Evolutionary conservation across 345 rosid genomes (phyloP).

Genomic region (Corchorus olitorius): DNA sequence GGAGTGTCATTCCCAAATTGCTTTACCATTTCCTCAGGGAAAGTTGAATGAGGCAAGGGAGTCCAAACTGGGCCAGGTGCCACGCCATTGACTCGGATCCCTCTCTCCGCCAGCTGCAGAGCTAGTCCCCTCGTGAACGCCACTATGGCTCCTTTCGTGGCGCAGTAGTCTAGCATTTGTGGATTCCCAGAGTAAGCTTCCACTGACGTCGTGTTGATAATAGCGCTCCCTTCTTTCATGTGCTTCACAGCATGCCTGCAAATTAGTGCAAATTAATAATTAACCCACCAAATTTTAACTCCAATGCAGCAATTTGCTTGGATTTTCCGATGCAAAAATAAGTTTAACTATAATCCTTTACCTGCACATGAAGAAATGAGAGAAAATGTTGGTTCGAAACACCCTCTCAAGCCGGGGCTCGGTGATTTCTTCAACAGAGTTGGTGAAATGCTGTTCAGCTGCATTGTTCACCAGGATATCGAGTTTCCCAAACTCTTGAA

Average conservation of each 20-base stretch:
- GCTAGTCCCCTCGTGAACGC: slow-evolving; percentile 5
- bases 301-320: too few relatives aligned
- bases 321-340: too few relatives aligned
- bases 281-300: background rate
- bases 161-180: background rate
- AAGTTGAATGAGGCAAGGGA: background rate
- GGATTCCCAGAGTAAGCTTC: background rate
- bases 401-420: background rate
- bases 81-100: slow-evolving; percentile 17
- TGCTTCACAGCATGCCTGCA: slow-evolving; percentile 11
- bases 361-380: slow-evolving; percentile 5
- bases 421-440: background rate
- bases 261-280: background rate
- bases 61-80: slow-evolving; percentile 13
- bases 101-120: slow-evolving; percentile 2
- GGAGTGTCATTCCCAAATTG: background rate
- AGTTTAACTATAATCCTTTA: background rate
- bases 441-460: background rate
- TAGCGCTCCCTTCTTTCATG: background rate
- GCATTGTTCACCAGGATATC: slow-evolving; percentile 47
- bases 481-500: slow-evolving; percentile 49
- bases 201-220: background rate
- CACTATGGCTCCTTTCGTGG: slow-evolving; percentile 5
- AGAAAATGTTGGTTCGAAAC: slow-evolving; percentile 12
- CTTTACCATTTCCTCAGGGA: background rate